Percentiles rank a stretch among this genome's conserved stretches.
Conservation (phyloP, 148 eudicot species). For the Nepenthes gracilis region DNA sequence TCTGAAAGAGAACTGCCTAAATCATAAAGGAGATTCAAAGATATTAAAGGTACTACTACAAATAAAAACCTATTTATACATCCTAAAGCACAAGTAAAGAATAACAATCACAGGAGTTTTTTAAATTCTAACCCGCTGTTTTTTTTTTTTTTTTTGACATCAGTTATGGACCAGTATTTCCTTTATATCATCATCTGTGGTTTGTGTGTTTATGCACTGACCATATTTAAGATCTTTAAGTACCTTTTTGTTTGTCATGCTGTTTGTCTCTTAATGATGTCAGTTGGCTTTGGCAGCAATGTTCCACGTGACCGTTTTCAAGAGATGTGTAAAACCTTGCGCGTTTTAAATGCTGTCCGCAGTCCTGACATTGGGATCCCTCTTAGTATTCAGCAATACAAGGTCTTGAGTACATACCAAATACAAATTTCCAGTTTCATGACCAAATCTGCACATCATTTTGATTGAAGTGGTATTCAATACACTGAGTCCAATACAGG, state of each 20-base stretch:
- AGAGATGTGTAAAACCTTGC: constrained; percentile 89
- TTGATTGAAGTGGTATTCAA: neutral
- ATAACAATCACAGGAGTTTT: too few relatives aligned
- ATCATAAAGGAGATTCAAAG: too few relatives aligned
- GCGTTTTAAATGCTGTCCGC: constrained; percentile 92
- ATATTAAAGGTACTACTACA: too few relatives aligned
- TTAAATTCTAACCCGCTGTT: too few relatives aligned
- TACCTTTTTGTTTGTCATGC: constrained; percentile 27
- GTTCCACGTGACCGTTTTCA: constrained; percentile 88
- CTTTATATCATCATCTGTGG: neutral
- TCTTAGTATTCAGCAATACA: constrained; percentile 88
- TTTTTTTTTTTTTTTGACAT: too few relatives aligned
- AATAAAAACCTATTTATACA: too few relatives aligned
- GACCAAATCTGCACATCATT: neutral
- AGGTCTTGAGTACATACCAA: constrained; percentile 33
- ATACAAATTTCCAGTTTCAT: neutral
- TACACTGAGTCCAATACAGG: constrained; percentile 22
- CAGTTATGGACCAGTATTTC: too few relatives aligned
- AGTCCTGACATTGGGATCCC: constrained; percentile 79
- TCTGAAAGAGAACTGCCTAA: too few relatives aligned
- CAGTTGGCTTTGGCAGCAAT: constrained; percentile 99
- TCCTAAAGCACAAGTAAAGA: too few relatives aligned
- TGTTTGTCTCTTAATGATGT: constrained; percentile 61
- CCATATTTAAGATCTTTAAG: neutral
- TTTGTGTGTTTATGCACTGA: neutral